These are phyloP conservation scores for Stevia rebaudiana DNA, from an alignment of 140 eudicot species.

Conservation along the genomic window DNA sequence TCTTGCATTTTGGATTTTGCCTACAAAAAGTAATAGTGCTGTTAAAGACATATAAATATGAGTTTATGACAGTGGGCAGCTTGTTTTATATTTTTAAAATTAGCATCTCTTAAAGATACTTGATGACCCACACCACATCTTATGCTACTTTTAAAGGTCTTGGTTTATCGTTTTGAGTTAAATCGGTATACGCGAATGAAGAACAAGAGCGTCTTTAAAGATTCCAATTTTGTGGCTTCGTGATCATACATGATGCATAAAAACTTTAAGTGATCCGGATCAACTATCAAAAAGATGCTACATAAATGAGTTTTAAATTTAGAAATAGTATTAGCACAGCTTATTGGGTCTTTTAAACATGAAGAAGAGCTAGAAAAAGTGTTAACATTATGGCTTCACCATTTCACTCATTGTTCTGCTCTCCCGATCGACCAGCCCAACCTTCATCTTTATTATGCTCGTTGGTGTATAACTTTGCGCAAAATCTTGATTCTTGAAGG, in stretches of 20 bases:
- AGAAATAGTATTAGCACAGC: slow-evolving; percentile 57
- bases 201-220: slow-evolving; percentile 8
- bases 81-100: neutral
- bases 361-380: slow-evolving; percentile 71
- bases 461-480: slow-evolving; percentile 66
- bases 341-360: slow-evolving; percentile 39
- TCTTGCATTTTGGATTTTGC: neutral
- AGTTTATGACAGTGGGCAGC: neutral
- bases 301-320: too few species aligned
- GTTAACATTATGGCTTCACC: slow-evolving; percentile 79
- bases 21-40: neutral
- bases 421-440: slow-evolving; percentile 99
- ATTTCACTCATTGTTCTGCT: slow-evolving; percentile 57
- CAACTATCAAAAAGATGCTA: too few species aligned
- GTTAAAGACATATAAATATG: neutral
- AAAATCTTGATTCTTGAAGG: slow-evolving; percentile 35
- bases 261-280: too few species aligned
- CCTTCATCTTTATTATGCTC: slow-evolving; percentile 51
- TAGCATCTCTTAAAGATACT: slow-evolving; percentile 25
- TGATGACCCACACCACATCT: slow-evolving; percentile 7
- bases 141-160: slow-evolving; percentile 19
- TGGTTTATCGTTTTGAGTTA: neutral
- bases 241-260: neutral
- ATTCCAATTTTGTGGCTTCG: neutral
- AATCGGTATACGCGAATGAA: neutral